Evolutionary conservation across 1,284 basidiomycete species (phyloP).

Genomic region (Pseudozyma hubeiensis): DNA sequence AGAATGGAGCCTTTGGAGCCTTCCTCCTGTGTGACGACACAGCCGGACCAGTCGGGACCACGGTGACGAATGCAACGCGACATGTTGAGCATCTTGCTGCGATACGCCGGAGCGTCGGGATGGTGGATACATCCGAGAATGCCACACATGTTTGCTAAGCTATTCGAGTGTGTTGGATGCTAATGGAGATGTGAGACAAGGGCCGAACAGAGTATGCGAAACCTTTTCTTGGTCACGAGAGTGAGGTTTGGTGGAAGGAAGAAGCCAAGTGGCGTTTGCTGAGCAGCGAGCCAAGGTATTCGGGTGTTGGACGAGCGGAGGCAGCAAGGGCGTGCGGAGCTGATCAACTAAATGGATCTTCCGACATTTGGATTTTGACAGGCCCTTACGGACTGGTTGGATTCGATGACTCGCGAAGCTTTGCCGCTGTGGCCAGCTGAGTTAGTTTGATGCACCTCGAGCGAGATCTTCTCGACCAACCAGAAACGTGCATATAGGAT

Average conservation of each 20-base stretch:
- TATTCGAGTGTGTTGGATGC: background rate
- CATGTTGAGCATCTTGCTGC: conserved; percentile 66
- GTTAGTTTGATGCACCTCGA: too few relatives aligned
- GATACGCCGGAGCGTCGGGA: conserved; percentile 65
- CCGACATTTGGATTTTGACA: background rate
- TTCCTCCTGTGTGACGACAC: conserved; percentile 61
- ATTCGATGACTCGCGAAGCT: background rate
- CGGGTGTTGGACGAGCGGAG: background rate
- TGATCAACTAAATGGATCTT: background rate
- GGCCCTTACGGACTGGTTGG: background rate
- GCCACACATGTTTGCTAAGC: conserved; percentile 57
- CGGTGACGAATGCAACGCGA: conserved; percentile 68
- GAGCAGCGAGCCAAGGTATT: background rate
- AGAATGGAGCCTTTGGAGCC: conserved; percentile 65
- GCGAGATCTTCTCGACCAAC: conserved; percentile 30
- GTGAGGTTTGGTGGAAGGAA: too few relatives aligned
- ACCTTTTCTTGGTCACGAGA: too few relatives aligned
- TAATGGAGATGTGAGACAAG: background rate
- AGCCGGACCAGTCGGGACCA: conserved; percentile 68
- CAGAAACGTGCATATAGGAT: conserved; percentile 14
- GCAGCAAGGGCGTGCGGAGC: background rate
- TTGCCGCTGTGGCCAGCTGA: background rate
- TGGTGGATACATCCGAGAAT: conserved; percentile 67
- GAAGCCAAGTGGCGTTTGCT: background rate
- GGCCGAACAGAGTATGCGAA: too few relatives aligned